Percentiles rank a stretch among this genome's conserved stretches.
phyloP scores from a whole-genome alignment of 1,284 basidiomycete genomes.

The Naganishia liquefaciens region DNA sequence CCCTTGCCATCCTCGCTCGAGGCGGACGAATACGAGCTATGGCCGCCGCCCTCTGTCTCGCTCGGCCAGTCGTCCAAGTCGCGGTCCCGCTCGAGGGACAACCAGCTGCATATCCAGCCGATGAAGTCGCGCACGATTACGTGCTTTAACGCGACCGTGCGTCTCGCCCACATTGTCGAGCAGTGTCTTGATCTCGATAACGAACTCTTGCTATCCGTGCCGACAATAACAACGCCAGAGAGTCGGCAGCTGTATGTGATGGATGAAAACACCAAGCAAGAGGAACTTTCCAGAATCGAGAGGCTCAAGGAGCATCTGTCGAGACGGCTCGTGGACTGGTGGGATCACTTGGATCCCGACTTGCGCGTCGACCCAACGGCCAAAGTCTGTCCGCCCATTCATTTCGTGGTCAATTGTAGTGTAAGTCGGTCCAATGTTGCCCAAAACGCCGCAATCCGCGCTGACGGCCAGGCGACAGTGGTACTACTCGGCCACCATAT shows the following conservation, averaged over 20 bases:
- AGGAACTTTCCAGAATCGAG: slow-evolving; percentile 26
- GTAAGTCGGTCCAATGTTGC: slow-evolving; percentile 34
- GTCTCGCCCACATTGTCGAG: slow-evolving; percentile 49
- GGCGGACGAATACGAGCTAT: slow-evolving; percentile 54
- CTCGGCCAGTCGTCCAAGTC: slow-evolving; percentile 31
- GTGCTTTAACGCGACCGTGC: slow-evolving; percentile 46
- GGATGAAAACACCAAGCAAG: slow-evolving; percentile 17
- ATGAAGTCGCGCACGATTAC: slow-evolving; percentile 31
- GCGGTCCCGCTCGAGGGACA: slow-evolving; percentile 1
- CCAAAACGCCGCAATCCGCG: not conserved
- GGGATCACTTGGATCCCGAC: slow-evolving; percentile 37
- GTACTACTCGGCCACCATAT: slow-evolving; percentile 45
- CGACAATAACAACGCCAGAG: not conserved
- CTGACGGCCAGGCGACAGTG: slow-evolving; percentile 35
- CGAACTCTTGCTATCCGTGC: slow-evolving; percentile 32
- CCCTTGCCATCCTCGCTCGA: slow-evolving; percentile 52
- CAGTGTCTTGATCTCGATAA: slow-evolving; percentile 46
- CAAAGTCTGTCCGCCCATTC: slow-evolving; percentile 41
- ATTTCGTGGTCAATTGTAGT: slow-evolving; percentile 45
- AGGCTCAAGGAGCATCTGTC: slow-evolving; percentile 36
- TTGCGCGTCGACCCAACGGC: slow-evolving; percentile 37
- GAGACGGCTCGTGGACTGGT: slow-evolving; percentile 42
- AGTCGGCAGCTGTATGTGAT: slow-evolving; percentile 24
- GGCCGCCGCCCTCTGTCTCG: slow-evolving; percentile 46
- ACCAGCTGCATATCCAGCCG: slow-evolving; percentile 38